phyloP scores from a whole-genome alignment of 495 filamentous ascomycete genomes.

The Penicillium waksmanii region DNA sequence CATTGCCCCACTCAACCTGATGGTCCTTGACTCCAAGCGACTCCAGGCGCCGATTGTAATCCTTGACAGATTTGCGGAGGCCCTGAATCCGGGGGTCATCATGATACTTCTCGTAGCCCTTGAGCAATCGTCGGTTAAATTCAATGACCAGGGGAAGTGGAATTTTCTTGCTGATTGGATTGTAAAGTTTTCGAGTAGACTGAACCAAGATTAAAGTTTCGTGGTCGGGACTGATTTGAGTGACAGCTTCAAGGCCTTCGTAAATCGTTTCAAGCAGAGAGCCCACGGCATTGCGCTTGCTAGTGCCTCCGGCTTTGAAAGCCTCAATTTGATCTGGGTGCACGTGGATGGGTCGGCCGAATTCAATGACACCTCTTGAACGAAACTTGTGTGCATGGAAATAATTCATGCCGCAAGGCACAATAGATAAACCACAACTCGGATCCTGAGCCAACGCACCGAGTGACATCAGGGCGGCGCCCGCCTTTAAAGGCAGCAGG shows the following conservation, averaged over 20 bases:
- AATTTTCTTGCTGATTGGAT: constrained; percentile 87
- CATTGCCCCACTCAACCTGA: constrained; percentile 88
- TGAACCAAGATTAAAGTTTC: constrained; percentile 97
- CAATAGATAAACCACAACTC: constrained; percentile 84
- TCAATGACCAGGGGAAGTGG: constrained; percentile 93
- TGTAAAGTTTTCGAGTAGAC: constrained; percentile 89
- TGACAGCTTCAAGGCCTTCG: constrained; percentile 80
- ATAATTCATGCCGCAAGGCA: constrained; percentile 98
- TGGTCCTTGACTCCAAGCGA: constrained; percentile 88
- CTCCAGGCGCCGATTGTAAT: constrained; percentile 85
- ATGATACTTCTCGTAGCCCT: constrained; percentile 89
- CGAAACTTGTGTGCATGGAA: constrained; percentile 99
- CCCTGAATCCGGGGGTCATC: constrained; percentile 81
- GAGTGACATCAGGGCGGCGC: constrained; percentile 96
- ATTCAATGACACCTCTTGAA: constrained; percentile 93
- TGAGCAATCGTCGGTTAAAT: constrained; percentile 86
- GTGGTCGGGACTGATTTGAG: constrained; percentile 89
- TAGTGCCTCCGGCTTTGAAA: constrained; percentile 67
- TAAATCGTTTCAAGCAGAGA: constrained; percentile 83
- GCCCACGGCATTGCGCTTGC: constrained; percentile 81
- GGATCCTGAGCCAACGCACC: constrained; percentile 86
- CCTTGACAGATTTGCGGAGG: constrained; percentile 74
- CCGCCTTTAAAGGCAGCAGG: constrained; percentile 90
- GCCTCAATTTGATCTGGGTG: constrained; percentile 78
- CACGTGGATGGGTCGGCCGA: constrained; percentile 83